Base-by-base conservation (phyloP, 2,329 filamentous ascomycete species). In the Sporothrix inflata region DNA sequence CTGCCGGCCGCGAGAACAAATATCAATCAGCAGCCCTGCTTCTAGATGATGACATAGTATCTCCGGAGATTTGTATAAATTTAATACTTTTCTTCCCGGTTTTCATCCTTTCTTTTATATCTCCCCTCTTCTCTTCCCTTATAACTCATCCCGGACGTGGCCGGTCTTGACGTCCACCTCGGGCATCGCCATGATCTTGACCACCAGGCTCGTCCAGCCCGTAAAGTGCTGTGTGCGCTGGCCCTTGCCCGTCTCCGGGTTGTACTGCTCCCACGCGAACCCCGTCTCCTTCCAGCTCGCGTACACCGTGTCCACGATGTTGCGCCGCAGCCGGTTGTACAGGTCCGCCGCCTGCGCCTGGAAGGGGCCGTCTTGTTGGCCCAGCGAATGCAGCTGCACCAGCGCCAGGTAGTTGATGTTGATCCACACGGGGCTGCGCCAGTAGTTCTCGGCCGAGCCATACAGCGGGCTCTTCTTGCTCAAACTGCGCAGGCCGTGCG, bases 181-280 rank as follows among this genome's bases (percentile, higher is more conserved):
- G 7, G 94, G 92, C 93, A 99, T 95, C 63, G 90, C 89, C 94
- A 98, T 97, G 76, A 99, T 93, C 85, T 97, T 98, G 61, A 98
- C 94, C 65, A 98, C 93, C 82, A 98, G 84, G 80, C 94, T 97
- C n/a, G 96, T 99, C 96, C 96, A 99, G 68, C 96, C 96, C 0
- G 96, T 98, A 80, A 99, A 99, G 82, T 98, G 95, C 85, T 98
- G 94, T 5, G 94, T 98, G 55, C 96, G 88, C 85, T 98, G 95
- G n/a, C 96, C 96, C 70, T 88, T 88, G 61, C 96, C 96, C 3
- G 93, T 97, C 77, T 97, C 94, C 0, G 94, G 94, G 80, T 97
- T 93, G 81, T 98, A 99, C 83, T 99, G 96, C 83, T 99, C 96
- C 95, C 95, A 99, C 0, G 95, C 96, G 80, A 98, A 98, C 21